phyloP scores from a whole-genome alignment of 2,329 filamentous ascomycete species.

The Simplicillium sp. region DNA sequence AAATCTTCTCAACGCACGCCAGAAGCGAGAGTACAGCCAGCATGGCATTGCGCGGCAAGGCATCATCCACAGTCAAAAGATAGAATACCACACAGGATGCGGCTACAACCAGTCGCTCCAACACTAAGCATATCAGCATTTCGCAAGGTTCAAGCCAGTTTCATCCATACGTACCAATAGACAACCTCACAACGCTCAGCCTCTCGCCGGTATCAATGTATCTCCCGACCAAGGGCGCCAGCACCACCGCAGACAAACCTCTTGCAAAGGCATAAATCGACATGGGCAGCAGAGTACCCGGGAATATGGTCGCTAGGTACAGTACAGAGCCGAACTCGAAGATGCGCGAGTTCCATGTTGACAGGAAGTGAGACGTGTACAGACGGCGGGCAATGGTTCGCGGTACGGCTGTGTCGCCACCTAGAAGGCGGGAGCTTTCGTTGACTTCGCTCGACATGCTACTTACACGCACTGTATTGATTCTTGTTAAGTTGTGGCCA shows the following conservation, averaged over 20 bases:
- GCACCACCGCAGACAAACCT: constrained; percentile 43
- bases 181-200: constrained; percentile 37
- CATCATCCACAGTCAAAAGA: constrained; percentile 14
- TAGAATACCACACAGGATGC: constrained; percentile 37
- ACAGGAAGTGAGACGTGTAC: constrained; percentile 52
- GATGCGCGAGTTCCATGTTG: constrained; percentile 54
- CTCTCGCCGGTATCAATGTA: constrained; percentile 48
- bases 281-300: constrained; percentile 51
- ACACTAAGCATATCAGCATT: constrained; percentile 11
- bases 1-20: constrained; percentile 57
- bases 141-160: not conserved
- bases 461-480: too few relatives aligned
- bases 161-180: constrained; percentile 25
- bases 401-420: not conserved
- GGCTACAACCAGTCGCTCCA: constrained; percentile 33
- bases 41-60: constrained; percentile 3
- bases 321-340: constrained; percentile 56
- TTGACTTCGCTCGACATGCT: too few relatives aligned
- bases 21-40: constrained; percentile 21
- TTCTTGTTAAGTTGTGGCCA: too few relatives aligned
- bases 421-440: too few relatives aligned
- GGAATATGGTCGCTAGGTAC: constrained; percentile 46
- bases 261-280: constrained; percentile 61
- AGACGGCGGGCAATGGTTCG: constrained; percentile 21
- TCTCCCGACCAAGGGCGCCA: constrained; percentile 49